Evolutionary conservation across 371 early-diverging fungal genomes (phyloP), one percentile per base, ranked within the genome.

Genomic region (Conidiobolus incongruus): DNA sequence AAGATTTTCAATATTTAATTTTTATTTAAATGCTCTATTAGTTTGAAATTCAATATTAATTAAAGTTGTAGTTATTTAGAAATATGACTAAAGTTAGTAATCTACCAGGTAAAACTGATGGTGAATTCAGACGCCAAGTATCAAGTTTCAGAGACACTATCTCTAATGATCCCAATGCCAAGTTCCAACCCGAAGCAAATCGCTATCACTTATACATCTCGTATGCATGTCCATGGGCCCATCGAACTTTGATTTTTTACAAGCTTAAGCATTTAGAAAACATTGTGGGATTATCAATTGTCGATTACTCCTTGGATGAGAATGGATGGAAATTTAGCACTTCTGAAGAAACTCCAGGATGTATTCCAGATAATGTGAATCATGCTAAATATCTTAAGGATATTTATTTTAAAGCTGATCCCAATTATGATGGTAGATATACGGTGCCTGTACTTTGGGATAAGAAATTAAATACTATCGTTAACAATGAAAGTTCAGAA

Each of bases 401-500:
- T 38, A 39, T 94, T 11, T 94, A 94, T 60, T 80, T 81, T 58
- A 83, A 80, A 63, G 89, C 81, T 13, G 63, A 88, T 38, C 52
- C 62, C 5, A 51, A 67, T 13, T 70, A 58, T 32, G 21, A 35
- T 1, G 60, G 22, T 26, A 75, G 85, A 13, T 84, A 77, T 58
- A 90, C 91, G 4, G 90, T 90, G 1, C 86, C 86, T 10, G 66
- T 85, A 26, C 66, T 87, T 26, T 87, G 81, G 81, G 95, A 94
- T 58, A 91, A 80, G 67, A 81, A 90, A 63, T 54, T 57, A n/a
- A 45, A 72, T 31, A 94, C 89, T n/a, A 90, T 94, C 43, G 95
- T 94, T 21, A 95, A 85, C 71, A 95, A 95, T 59, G 95, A 95
- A 57, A 75, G 76, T 47, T 77, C 81, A 3, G 95, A 95, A 57